Base-by-base conservation (phyloP, 2,329 filamentous ascomycete genomes). In the Ambrosiella beaveri region DNA sequence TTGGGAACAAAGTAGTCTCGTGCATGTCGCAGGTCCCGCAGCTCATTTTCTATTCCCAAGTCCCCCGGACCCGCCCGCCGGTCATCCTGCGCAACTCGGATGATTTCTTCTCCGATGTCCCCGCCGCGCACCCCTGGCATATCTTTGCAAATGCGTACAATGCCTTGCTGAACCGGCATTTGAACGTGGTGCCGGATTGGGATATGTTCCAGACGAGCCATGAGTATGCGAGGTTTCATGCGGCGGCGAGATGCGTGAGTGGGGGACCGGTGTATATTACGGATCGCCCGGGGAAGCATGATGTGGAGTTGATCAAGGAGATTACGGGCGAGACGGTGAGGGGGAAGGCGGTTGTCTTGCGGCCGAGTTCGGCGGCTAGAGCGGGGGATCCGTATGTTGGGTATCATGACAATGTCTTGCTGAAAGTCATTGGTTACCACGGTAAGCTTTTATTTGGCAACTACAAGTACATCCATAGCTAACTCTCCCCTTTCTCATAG, bases 201-300 rank as follows among this genome's bases (percentile, higher is more conserved):
- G 81, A 84, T 63, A 84, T 84, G 81, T 84, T 84, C 65, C 81
- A 84, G 64, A 82, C 80, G 0, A 71, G 72, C 1, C 78, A 82
- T 61, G 71, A 75, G 27, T 95, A 87, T 67, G 86, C 85, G 0
- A 79, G 78, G 0, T 95, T 93, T 66, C 93, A 98, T 64, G 93
- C 88, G 3, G 91, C 93, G 1, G 90, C 89, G 1, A 79, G 93
- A 52, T 95, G 88, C 68, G 75, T 98, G 8, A 90, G 85, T 53
- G 93, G 93, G 7, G 93, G 93, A 0, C 93, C 91, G 0, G 85
- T 98, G 45, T 96, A 94, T 65, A 90, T 98, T 67, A 97, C 91
- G 0, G 93, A 98, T 68, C 78, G 82, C 0, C 91, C 91, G 0
- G 90, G 88, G 0, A 72, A 87, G 61, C 88, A 97, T 68, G 78